phyloP scores from a whole-genome alignment of 2,329 filamentous ascomycete species.

The Epichloe brachyelytri region DNA sequence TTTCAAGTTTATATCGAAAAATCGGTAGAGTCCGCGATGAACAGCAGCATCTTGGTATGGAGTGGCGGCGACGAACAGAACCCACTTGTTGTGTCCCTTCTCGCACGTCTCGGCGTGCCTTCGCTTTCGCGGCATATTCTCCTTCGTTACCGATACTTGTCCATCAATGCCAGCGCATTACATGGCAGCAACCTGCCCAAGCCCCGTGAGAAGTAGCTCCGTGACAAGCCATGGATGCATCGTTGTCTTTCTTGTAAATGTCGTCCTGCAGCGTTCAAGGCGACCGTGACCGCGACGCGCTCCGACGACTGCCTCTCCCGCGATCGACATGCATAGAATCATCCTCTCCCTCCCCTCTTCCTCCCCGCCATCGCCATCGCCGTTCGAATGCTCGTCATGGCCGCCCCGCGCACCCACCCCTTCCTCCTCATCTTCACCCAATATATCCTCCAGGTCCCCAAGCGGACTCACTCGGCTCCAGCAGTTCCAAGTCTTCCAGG shows the following conservation, averaged over 20 bases:
- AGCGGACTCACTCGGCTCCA: constrained; percentile 77
- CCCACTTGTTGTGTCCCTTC: neutral
- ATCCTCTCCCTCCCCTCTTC: constrained; percentile 16
- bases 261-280: constrained; percentile 1
- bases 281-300: constrained; percentile 12
- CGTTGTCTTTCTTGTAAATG: neutral
- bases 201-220: neutral
- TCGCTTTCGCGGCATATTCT: neutral
- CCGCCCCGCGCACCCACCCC: constrained; percentile 14
- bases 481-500: constrained; percentile 75
- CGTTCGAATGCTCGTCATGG: constrained; percentile 10
- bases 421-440: constrained; percentile 46
- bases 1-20: no score
- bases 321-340: constrained; percentile 26
- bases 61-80: neutral
- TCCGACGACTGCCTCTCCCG: constrained; percentile 11
- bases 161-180: neutral
- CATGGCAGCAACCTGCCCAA: neutral
- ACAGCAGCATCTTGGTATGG: no score
- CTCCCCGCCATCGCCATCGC: constrained; percentile 11
- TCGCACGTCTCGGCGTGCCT: neutral
- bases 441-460: constrained; percentile 61
- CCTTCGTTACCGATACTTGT: neutral
- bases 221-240: neutral
- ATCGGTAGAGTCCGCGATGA: no score